Evolutionary conservation across 495 filamentous ascomycete species (phyloP).

Genomic region (Copromyces sp.): DNA sequence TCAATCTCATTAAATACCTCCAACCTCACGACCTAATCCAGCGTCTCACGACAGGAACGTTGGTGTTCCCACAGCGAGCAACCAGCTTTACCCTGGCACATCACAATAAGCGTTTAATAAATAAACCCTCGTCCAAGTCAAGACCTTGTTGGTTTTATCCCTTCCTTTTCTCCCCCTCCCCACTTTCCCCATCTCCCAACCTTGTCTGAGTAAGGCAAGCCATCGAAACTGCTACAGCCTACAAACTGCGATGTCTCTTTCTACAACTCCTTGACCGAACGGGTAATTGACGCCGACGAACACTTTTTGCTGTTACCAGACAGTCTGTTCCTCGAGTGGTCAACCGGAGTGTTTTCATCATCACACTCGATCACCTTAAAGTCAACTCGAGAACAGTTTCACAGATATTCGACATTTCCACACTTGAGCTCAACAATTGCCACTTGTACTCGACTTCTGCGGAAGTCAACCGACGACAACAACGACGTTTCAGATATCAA

Average conservation of each 20-base stretch:
- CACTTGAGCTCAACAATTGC: background rate
- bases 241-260: background rate
- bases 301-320: conserved; percentile 4
- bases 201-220: background rate
- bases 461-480: background rate
- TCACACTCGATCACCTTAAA: background rate
- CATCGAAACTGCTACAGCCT: background rate
- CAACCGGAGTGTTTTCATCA: background rate
- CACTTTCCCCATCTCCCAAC: background rate
- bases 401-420: background rate
- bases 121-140: background rate
- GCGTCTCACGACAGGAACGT: background rate
- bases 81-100: background rate
- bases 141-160: background rate
- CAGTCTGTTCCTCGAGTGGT: conserved; percentile 4
- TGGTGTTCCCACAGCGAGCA: background rate
- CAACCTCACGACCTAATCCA: background rate
- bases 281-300: background rate
- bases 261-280: background rate
- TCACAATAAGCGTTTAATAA: background rate
- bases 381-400: background rate
- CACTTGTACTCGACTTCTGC: background rate
- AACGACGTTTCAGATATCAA: background rate
- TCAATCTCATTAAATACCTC: background rate
- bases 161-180: background rate